Evolutionary conservation across 139 green algal genomes (phyloP).

Genomic region (Dunaliella primolecta): DNA sequence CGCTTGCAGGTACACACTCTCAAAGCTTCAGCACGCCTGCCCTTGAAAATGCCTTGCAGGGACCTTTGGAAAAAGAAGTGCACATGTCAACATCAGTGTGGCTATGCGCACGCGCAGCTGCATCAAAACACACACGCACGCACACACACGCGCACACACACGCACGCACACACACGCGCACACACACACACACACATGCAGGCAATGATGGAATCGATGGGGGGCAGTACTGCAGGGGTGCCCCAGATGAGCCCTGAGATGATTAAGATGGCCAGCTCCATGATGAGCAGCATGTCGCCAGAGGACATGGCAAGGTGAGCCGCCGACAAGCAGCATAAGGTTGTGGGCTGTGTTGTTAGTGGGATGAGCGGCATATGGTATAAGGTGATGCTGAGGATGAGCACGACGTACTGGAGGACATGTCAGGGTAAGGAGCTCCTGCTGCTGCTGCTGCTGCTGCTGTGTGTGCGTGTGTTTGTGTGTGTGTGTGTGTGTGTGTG

Average conservation of each 20-base stretch:
- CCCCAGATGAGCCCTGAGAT: constrained; percentile 25
- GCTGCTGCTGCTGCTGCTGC: too few relatives aligned
- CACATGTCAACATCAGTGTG: not conserved
- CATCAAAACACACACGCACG: not conserved
- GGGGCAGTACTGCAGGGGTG: not conserved
- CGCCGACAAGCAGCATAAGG: not conserved
- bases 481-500: constrained; percentile 1
- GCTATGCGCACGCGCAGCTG: not conserved
- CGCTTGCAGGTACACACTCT: too few relatives aligned
- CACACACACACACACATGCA: not conserved
- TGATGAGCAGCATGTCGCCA: constrained; percentile 27
- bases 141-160: constrained; percentile 1
- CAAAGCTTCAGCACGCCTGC: not conserved
- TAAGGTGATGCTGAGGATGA: too few relatives aligned
- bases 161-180: not conserved
- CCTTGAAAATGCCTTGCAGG: not conserved
- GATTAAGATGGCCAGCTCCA: constrained; percentile 23
- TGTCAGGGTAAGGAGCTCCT: too few relatives aligned
- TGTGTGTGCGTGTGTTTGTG: not conserved
- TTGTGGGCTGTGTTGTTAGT: too few relatives aligned
- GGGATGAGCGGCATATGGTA: too few relatives aligned
- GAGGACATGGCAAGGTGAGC: constrained; percentile 27
- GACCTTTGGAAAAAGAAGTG: not conserved
- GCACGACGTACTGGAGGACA: too few relatives aligned
- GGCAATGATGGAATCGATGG: not conserved